Evolutionary conservation across 2,329 filamentous ascomycete genomes (phyloP).

Genomic region (Fusarium sp.): DNA sequence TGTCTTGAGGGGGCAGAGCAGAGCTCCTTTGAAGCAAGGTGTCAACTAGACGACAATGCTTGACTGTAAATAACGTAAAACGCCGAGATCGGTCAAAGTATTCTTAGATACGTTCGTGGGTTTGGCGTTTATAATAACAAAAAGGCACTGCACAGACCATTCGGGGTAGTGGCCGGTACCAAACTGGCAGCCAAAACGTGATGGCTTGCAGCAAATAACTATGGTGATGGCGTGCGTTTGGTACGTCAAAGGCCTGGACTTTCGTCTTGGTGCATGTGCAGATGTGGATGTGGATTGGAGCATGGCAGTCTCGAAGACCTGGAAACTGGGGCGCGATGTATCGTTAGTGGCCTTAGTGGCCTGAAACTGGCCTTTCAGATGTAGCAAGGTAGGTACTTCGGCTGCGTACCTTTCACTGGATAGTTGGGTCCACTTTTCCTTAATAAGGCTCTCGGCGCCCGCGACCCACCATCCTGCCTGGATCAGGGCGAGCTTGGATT

Average conservation of each 20-base stretch:
- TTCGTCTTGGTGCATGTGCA: slow-evolving; percentile 38
- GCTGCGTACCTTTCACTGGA: slow-evolving; percentile 17
- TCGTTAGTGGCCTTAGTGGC: slow-evolving; percentile 23
- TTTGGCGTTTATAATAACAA: slow-evolving; percentile 12
- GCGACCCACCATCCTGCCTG: slow-evolving; percentile 33
- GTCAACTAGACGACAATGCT: no score
- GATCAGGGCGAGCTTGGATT: slow-evolving; percentile 30
- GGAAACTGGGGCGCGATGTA: slow-evolving; percentile 16
- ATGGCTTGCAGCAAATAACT: slow-evolving; percentile 7
- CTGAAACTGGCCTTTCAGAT: slow-evolving; percentile 39
- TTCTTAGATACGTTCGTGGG: background rate
- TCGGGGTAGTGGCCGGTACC: slow-evolving; percentile 18
- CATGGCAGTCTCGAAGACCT: slow-evolving; percentile 30
- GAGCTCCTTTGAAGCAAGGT: slow-evolving; percentile 14
- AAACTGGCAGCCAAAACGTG: slow-evolving; percentile 14
- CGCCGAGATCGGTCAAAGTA: no score
- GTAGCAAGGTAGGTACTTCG: slow-evolving; percentile 20
- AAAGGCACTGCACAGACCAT: slow-evolving; percentile 10
- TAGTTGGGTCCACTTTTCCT: slow-evolving; percentile 36
- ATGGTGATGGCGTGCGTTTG: slow-evolving; percentile 41
- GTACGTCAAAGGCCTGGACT: slow-evolving; percentile 38
- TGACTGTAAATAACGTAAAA: no score
- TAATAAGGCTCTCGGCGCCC: slow-evolving; percentile 34
- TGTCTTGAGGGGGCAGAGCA: background rate
- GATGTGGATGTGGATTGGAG: slow-evolving; percentile 11